A percentile compares a stretch with the other conserved stretches of the same genome.
Conservation (phyloP, 2,329 filamentous ascomycete genomes). For the Basipetospora chlamydospora region DNA sequence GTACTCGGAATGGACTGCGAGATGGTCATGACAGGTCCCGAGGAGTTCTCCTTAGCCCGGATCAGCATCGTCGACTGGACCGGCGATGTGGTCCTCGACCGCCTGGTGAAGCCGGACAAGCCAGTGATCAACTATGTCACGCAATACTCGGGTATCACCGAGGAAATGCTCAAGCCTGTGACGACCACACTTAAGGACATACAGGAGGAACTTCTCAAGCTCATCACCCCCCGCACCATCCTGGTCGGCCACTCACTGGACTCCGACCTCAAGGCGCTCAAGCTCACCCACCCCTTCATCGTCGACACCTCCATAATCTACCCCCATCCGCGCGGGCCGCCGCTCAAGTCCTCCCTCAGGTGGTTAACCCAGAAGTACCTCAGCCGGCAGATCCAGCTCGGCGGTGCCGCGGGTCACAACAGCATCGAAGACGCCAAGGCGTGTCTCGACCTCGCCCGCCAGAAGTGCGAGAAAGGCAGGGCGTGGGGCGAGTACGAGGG, state of each 20-base stretch:
- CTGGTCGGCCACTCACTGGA: constrained; percentile 71
- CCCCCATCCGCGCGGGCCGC: constrained; percentile 78
- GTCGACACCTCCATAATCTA: constrained; percentile 84
- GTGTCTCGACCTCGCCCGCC: constrained; percentile 82
- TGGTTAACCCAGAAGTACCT: constrained; percentile 81
- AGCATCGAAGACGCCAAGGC: constrained; percentile 85
- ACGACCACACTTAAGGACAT: constrained; percentile 76
- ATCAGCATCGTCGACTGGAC: constrained; percentile 82
- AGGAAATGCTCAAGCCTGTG: constrained; percentile 65
- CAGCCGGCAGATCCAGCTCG: constrained; percentile 74
- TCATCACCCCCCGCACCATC: constrained; percentile 60
- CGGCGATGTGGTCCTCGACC: constrained; percentile 67
- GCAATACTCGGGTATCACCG: constrained; percentile 81
- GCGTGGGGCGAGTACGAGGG: constrained; percentile 70
- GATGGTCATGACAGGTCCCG: constrained; percentile 82
- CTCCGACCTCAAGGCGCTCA: constrained; percentile 70
- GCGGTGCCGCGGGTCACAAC: constrained; percentile 63
- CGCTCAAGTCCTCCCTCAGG: constrained; percentile 80
- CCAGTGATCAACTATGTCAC: constrained; percentile 92
- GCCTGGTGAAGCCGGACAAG: constrained; percentile 78
- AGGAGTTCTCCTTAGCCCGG: constrained; percentile 70
- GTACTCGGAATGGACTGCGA: constrained; percentile 85
- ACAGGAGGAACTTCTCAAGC: constrained; percentile 56
- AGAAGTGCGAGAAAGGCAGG: constrained; percentile 89
- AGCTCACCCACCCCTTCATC: constrained; percentile 80